Evolutionary conservation across 2,329 filamentous ascomycete genomes (phyloP).

Genomic region (Epichloe sylvatica): DNA sequence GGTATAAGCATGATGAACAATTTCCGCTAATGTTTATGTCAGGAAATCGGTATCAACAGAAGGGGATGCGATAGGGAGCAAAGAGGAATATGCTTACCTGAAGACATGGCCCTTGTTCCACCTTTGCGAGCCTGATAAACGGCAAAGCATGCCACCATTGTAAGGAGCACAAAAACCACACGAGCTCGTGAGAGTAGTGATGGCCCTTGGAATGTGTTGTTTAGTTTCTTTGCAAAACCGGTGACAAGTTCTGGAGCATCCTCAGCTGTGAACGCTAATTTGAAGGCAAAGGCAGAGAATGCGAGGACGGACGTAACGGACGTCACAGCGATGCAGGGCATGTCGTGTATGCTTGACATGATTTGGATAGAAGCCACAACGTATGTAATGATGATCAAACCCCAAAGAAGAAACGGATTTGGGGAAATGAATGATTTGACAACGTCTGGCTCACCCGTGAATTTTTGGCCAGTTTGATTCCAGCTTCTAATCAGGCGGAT

Average conservation of each 20-base stretch:
- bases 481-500: constrained; percentile 62
- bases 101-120: constrained; percentile 12
- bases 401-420: constrained; percentile 59
- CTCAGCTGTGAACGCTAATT: constrained; percentile 72
- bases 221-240: constrained; percentile 27
- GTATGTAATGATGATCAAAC: constrained; percentile 56
- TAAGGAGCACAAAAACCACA: constrained; percentile 33
- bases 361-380: constrained; percentile 38
- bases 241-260: constrained; percentile 74
- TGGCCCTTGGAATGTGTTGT: constrained; percentile 26
- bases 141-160: constrained; percentile 23
- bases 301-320: constrained; percentile 29
- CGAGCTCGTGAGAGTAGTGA: constrained; percentile 36
- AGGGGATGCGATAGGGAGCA: neutral
- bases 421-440: constrained; percentile 54
- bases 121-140: constrained; percentile 24
- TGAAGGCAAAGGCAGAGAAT: constrained; percentile 60
- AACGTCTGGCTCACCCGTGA: constrained; percentile 79
- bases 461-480: constrained; percentile 98
- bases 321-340: constrained; percentile 28
- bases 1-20: constrained; percentile 56
- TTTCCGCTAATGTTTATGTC: constrained; percentile 16
- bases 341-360: constrained; percentile 25
- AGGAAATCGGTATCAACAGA: neutral
- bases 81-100: constrained; percentile 13